Evolutionary conservation across 163 green algal species (phyloP), one percentile per base, ranked within the genome.

Genomic region (Scenedesmus sp.): DNA sequence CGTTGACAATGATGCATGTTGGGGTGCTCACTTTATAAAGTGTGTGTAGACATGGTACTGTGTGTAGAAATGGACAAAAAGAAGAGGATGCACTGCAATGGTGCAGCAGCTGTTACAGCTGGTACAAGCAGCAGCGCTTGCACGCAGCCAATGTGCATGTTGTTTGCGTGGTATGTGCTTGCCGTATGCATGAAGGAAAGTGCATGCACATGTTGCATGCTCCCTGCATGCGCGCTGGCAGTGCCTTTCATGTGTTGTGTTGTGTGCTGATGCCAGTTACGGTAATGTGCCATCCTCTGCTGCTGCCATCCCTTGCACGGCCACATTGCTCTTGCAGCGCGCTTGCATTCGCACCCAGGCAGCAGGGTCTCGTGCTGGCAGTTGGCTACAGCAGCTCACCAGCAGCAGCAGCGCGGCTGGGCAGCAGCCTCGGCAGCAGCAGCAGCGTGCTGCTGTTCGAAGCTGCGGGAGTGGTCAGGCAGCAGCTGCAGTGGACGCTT

Each of bases 311-410:
- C 54, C 81, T 64, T 86, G 18, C 54, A 20, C 18, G 56, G 83
- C 57, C 70, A 59, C 46, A 64, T 67, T 52, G 13, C 55, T 82
- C 86, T 10, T 56, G 76, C 91, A 95, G 93, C 74, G 82, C 91
- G 1, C 52, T 95, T 23, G 89, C 62, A 13, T 96, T 96, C 82
- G 94, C 90, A 12, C 94, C 94, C 2, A 86, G 89, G 3, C 94
- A 96, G 77, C 64, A 89, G 62, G 94, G 94, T 4, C 92, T 95
- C 18, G 57, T 94, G 34, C 77, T 96, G 62, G 92, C 70, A 15
- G 70, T 79, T 5, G 70, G 70, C 5, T 79, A 23, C 90, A 1
- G 87, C 81, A 9, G 84, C 92, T 12, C 77, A 66, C 60, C 84
- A 92, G 10, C 73, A 60, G n/a, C 73, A 86, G 87, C 67, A 70